Base-by-base conservation (phyloP, 805 yeast genomes). In the Zygosaccharomyces bailii region DNA sequence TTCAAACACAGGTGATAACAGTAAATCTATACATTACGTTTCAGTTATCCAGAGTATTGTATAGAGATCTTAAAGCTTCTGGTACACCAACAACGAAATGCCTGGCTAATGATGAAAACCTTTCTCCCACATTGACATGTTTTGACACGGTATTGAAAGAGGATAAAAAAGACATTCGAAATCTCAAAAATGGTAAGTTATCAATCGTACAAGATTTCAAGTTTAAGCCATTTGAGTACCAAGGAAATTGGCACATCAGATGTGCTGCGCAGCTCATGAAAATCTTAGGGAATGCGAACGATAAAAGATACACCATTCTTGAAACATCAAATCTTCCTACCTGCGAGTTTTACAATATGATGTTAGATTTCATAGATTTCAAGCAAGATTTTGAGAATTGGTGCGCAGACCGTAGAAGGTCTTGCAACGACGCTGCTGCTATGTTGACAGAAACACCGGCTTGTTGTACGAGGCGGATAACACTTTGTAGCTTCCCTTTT, bases 401-500 rank as follows among this genome's bases (percentile, higher is more conserved):
- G 97, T 37, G 47, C 6, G 17, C 30, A 2, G 25, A 34, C 11
- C 37, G 21, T 20, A 42, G 38, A 8, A 49, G 40, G 27, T 13
- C 33, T 3, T 33, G 30, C 10, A 9, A 33, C 11, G 16, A 37
- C 6, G 34, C 31, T 24, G 42, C 18, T 8, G 40, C 30, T 2
- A 37, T 30, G 21, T 16, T 37, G 4, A 13, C 32, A 1, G 32
- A 25, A 8, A 25, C 19, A 6, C 40, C 40, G 3, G 40, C 32
- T 2, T 34, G 36, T 43, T 14, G 29, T 27, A 40, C 50, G 50
- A 52, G 64, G 10, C 55, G 51, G 57, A 78, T 76, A 63, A 74
- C 80, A 0, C 80, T 91, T 49, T 90, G 98, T 60, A 84, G 85
- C 51, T 89, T 74, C 53, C 96, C 97, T 1, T 89, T 86, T 59